Conservation (phyloP, 108 stramenopile species). For the Aurantiochytrium sp. region DNA sequence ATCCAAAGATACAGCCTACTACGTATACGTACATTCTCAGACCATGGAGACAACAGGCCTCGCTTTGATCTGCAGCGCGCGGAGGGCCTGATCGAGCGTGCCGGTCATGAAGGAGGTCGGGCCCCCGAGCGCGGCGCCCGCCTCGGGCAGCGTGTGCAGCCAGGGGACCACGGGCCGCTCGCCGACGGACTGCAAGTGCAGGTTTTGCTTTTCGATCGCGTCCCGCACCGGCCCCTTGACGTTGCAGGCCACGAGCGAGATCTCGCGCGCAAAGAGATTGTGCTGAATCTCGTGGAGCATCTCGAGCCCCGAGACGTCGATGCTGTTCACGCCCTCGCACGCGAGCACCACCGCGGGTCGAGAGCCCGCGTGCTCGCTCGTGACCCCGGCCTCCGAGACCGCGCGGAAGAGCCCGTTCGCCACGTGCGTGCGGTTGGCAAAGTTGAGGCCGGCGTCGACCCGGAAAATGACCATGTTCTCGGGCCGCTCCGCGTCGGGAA, state of each 20-base stretch:
- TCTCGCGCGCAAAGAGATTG: background rate
- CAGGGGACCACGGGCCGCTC: background rate
- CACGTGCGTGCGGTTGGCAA: conserved; percentile 61
- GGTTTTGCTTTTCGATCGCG: background rate
- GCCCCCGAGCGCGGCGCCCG: no score
- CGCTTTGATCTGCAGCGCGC: background rate
- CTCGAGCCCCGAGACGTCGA: background rate
- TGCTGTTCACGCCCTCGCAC: background rate
- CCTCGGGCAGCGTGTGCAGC: background rate
- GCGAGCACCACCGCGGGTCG: background rate
- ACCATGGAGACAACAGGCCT: no score
- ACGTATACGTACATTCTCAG: no score
- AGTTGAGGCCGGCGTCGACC: conserved; percentile 64
- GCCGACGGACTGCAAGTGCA: background rate
- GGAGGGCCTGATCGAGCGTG: background rate
- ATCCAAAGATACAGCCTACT: no score
- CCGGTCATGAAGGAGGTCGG: background rate
- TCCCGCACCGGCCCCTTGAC: conserved; percentile 17
- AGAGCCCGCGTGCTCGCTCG: background rate
- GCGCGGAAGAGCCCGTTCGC: conserved; percentile 43
- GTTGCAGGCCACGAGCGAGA: background rate
- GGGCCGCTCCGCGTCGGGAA: conserved; percentile 51
- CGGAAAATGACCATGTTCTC: conserved; percentile 60
- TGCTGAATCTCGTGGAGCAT: background rate
- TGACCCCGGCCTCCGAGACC: background rate